Evolutionary conservation across 1,284 basidiomycete species (phyloP).

Genomic region (Trametes polyzona): DNA sequence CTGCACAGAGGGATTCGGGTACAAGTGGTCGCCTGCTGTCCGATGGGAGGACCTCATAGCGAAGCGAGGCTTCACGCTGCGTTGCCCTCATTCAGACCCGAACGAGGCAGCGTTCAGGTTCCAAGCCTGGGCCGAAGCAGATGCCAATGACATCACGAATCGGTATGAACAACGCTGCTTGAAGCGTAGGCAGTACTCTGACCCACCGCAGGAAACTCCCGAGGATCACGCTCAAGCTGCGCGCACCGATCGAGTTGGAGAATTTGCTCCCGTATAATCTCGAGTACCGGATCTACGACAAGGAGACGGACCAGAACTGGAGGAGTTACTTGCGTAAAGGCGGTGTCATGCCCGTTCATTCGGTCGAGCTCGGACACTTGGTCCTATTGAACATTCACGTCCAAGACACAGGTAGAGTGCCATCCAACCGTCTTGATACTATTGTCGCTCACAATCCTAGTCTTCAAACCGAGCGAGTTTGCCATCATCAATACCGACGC

Average conservation of each 20-base stretch:
- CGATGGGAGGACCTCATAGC: constrained; percentile 90
- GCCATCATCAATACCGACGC: constrained; percentile 97
- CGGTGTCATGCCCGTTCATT: constrained; percentile 96
- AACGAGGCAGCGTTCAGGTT: constrained; percentile 94
- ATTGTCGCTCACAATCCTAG: constrained; percentile 41
- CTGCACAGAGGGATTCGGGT: constrained; percentile 89
- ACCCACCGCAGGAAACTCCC: constrained; percentile 73
- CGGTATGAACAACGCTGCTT: constrained; percentile 47
- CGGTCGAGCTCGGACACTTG: constrained; percentile 93
- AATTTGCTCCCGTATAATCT: constrained; percentile 96
- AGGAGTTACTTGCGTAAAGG: constrained; percentile 93
- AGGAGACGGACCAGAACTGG: constrained; percentile 91
- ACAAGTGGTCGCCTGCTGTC: constrained; percentile 91
- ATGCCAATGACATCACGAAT: constrained; percentile 64
- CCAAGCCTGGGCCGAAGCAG: constrained; percentile 90
- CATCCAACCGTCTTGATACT: no score
- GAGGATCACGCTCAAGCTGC: constrained; percentile 82
- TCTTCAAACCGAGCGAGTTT: constrained; percentile 97
- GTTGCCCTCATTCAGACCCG: constrained; percentile 83
- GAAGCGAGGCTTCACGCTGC: constrained; percentile 81
- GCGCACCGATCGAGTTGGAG: constrained; percentile 97
- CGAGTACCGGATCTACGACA: constrained; percentile 96
- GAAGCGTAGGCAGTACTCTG: constrained; percentile 4
- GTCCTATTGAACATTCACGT: constrained; percentile 91
- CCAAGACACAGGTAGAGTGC: constrained; percentile 79